Percentiles rank a stretch among this genome's conserved stretches.
Evolutionary conservation across 2,329 filamentous ascomycete species (phyloP).

Genomic region (Fonsecaea monophora): DNA sequence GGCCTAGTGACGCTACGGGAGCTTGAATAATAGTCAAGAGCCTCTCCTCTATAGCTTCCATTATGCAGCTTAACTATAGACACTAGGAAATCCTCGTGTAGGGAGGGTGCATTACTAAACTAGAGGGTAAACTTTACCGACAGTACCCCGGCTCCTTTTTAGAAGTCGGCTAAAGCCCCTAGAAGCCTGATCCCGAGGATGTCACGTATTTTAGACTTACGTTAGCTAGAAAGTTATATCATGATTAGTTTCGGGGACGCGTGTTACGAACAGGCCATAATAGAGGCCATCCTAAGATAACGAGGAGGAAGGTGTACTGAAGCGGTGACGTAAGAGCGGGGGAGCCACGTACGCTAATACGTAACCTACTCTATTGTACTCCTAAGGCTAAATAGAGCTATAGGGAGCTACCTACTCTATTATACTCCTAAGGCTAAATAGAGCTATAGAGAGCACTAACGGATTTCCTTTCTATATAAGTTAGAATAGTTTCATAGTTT

Average conservation of each 20-base stretch:
- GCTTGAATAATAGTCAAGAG: neutral
- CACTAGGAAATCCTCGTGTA: conserved; percentile 11
- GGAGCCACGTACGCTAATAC: too few species aligned
- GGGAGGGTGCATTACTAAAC: conserved; percentile 14
- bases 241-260: conserved; percentile 11
- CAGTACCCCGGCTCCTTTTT: conserved; percentile 11
- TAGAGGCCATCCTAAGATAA: too few species aligned
- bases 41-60: neutral
- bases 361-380: too few species aligned
- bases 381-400: too few species aligned
- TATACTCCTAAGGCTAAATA: neutral
- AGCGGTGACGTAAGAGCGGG: too few species aligned
- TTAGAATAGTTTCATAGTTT: too few species aligned
- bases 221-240: conserved; percentile 11
- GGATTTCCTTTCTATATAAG: too few species aligned
- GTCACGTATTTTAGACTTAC: conserved; percentile 8
- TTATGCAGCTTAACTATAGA: conserved; percentile 16
- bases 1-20: conserved; percentile 1
- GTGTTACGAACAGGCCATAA: too few species aligned
- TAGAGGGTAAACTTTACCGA: conserved; percentile 11
- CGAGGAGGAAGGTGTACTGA: too few species aligned
- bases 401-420: too few species aligned
- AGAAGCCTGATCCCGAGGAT: conserved; percentile 15
- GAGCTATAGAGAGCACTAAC: too few species aligned
- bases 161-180: conserved; percentile 7